phyloP scores from a whole-genome alignment of 2,329 filamentous ascomycete species.

The Diaporthe citriasiana region DNA sequence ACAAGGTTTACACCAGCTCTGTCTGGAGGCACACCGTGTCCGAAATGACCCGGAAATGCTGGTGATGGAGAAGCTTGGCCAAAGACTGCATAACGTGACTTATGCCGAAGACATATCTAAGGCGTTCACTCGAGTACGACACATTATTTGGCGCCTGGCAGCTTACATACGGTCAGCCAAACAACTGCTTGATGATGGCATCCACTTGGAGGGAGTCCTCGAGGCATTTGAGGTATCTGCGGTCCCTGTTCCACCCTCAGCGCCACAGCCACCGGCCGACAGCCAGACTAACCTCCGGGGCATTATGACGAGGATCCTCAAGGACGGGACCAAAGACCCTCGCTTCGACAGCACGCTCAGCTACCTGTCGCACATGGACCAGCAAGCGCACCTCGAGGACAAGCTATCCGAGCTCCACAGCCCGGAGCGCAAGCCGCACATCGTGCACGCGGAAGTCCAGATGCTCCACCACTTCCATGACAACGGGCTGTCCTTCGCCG shows the following conservation, averaged over 20 bases:
- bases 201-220: conserved; percentile 51
- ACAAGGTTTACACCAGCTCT: background rate
- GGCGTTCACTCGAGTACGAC: conserved; percentile 52
- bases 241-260: conserved; percentile 42
- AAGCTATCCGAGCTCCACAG: conserved; percentile 48
- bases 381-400: conserved; percentile 45
- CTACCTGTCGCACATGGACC: conserved; percentile 48
- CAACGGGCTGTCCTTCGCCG: conserved; percentile 51
- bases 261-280: conserved; percentile 47
- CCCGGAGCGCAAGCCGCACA: conserved; percentile 47
- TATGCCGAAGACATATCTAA: background rate
- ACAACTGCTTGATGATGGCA: conserved; percentile 54
- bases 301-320: conserved; percentile 52
- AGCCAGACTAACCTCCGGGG: conserved; percentile 48
- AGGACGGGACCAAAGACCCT: conserved; percentile 41
- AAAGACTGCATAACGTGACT: conserved; percentile 33
- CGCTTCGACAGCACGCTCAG: conserved; percentile 40
- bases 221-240: conserved; percentile 46
- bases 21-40: conserved; percentile 28
- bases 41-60: conserved; percentile 43
- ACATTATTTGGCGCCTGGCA: conserved; percentile 62
- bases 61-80: background rate
- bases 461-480: conserved; percentile 62
- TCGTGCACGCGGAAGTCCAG: conserved; percentile 62
- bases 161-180: conserved; percentile 56